Conservation (phyloP, 2,329 filamentous ascomycete species). For the Zasmidium cellare region DNA sequence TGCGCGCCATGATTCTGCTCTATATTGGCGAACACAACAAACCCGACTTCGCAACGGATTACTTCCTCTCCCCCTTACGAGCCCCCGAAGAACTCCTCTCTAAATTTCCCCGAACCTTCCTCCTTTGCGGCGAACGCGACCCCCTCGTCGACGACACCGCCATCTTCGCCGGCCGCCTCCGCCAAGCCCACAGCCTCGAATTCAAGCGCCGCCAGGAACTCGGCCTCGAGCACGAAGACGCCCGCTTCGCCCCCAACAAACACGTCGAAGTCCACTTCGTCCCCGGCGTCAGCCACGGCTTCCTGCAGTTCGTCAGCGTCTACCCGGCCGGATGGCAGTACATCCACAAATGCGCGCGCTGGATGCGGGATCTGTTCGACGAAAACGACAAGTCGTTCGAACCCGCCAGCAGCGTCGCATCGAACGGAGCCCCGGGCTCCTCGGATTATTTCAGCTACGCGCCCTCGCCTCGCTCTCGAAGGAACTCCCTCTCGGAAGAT, state of each 20-base stretch:
- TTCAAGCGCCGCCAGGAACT: constrained; percentile 57
- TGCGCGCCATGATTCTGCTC: constrained; percentile 97
- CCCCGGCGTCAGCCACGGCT: constrained; percentile 88
- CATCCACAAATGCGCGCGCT: constrained; percentile 73
- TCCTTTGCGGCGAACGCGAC: constrained; percentile 92
- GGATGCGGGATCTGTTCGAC: constrained; percentile 78
- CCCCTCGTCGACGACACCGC: constrained; percentile 96
- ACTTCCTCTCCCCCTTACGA: constrained; percentile 83
- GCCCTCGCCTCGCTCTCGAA: constrained; percentile 1
- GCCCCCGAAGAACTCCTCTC: constrained; percentile 81
- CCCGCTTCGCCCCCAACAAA: constrained; percentile 63
- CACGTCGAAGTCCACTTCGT: constrained; percentile 77
- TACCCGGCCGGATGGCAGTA: constrained; percentile 91
- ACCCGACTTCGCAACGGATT: constrained; percentile 89
- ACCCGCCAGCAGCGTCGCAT: constrained; percentile 17
- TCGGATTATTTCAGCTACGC: constrained; percentile 27
- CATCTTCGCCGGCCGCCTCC: constrained; percentile 87
- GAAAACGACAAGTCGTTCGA: constrained; percentile 42
- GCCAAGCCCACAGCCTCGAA: constrained; percentile 69
- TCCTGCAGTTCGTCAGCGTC: constrained; percentile 83
- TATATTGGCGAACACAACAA: constrained; percentile 93
- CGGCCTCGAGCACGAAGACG: constrained; percentile 50
- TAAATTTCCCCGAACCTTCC: constrained; percentile 90
- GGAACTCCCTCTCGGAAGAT: constrained; percentile 67
- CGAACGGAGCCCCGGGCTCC: constrained; percentile 15